Conservation (phyloP, 495 filamentous ascomycete genomes). For the Friedmanniomyces simplex region DNA sequence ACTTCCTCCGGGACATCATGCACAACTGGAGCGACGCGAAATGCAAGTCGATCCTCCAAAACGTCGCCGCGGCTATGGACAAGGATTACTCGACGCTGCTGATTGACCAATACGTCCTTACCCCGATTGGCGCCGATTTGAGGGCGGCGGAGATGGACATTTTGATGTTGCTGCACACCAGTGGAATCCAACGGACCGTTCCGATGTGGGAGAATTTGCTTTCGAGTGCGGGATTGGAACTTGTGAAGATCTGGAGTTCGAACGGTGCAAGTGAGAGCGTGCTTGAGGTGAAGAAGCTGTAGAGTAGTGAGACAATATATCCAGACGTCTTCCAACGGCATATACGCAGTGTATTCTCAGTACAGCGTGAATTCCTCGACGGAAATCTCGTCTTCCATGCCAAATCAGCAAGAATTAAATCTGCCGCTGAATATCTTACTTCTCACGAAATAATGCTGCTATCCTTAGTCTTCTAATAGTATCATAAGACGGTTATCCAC, state of each 20-base stretch:
- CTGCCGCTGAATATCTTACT: no score
- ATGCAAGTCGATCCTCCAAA: not conserved
- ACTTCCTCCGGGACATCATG: slow-evolving; percentile 6
- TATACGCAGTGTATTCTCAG: no score
- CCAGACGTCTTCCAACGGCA: no score
- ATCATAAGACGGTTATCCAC: no score
- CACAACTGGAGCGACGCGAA: slow-evolving; percentile 17
- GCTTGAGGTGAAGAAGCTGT: slow-evolving; percentile 4
- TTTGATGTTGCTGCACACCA: not conserved
- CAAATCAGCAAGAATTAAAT: no score
- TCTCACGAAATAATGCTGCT: no score
- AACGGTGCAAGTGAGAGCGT: not conserved
- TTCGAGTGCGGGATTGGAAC: slow-evolving; percentile 3
- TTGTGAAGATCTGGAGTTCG: slow-evolving; percentile 5
- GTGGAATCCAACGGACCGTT: not conserved
- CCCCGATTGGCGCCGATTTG: not conserved
- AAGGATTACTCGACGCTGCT: slow-evolving; percentile 4
- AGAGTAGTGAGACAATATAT: not conserved
- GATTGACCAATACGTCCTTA: slow-evolving; percentile 9
- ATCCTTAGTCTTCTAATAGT: no score
- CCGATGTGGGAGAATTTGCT: slow-evolving; percentile 6
- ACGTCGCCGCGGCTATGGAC: slow-evolving; percentile 12
- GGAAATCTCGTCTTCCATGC: no score
- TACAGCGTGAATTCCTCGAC: no score
- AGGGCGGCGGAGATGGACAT: slow-evolving; percentile 6